Percentiles rank a stretch among this genome's conserved stretches.
Evolutionary conservation across 2,329 filamentous ascomycete genomes (phyloP).

Genomic region (Gaeumannomyces tritici): DNA sequence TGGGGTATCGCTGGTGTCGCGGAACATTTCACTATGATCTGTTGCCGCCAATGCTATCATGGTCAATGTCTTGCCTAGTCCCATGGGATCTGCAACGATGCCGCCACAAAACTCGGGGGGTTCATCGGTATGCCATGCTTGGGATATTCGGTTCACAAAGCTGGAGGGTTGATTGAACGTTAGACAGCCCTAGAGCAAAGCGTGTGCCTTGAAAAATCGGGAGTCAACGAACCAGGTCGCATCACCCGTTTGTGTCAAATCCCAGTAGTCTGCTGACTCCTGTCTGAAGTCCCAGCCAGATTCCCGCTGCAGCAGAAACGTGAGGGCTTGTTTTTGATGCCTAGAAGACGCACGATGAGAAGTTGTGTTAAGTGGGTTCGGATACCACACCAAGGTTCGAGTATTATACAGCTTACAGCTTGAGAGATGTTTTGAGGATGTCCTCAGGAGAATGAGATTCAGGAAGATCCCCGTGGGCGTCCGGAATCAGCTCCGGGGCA

Average conservation of each 20-base stretch:
- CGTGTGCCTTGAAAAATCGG: no score
- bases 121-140: constrained; percentile 14
- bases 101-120: constrained; percentile 29
- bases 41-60: constrained; percentile 30
- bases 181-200: no score
- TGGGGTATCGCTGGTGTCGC: background rate
- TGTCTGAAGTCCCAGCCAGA: constrained; percentile 22
- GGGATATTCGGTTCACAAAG: constrained; percentile 24
- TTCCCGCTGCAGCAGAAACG: constrained; percentile 30
- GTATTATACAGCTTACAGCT: constrained; percentile 10
- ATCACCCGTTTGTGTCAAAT: background rate
- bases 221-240: no score
- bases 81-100: constrained; percentile 37
- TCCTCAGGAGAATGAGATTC: constrained; percentile 18
- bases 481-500: constrained; percentile 15
- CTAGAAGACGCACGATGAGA: constrained; percentile 13
- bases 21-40: constrained; percentile 9
- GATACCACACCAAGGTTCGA: no score
- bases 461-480: constrained; percentile 13
- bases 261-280: background rate
- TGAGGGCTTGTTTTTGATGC: constrained; percentile 32
- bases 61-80: constrained; percentile 33
- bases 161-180: constrained; percentile 8
- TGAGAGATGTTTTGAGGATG: constrained; percentile 12
- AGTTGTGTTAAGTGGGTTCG: background rate